A percentile compares a stretch with the other conserved stretches of the same genome.
Evolutionary conservation across 768 basidiomycete genomes (phyloP).

Genomic region (Cystofilobasidium ferigula): DNA sequence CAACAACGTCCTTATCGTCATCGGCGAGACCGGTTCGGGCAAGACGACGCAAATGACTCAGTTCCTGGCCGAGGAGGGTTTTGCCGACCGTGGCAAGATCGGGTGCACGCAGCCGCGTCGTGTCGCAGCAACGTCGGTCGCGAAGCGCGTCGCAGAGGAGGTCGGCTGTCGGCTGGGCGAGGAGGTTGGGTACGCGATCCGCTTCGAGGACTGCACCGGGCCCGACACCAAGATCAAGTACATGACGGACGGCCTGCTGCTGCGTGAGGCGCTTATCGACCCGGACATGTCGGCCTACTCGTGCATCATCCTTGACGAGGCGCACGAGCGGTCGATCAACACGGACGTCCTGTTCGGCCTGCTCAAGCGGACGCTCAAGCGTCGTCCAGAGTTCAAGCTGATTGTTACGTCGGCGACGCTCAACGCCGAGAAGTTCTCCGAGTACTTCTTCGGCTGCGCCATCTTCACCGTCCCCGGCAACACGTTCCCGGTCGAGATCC

Average conservation of each 20-base stretch:
- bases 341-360: constrained; percentile 96
- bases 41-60: constrained; percentile 99
- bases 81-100: constrained; percentile 76
- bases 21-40: constrained; percentile 96
- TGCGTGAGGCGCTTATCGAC: constrained; percentile 91
- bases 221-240: constrained; percentile 99
- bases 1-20: constrained; percentile 94
- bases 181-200: constrained; percentile 96
- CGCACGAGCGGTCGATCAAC: constrained; percentile 95
- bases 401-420: constrained; percentile 97
- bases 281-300: constrained; percentile 86
- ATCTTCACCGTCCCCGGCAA: constrained; percentile 99
- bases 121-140: constrained; percentile 98
- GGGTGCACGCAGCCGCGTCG: constrained; percentile 98
- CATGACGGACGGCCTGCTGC: constrained; percentile 99
- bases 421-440: constrained; percentile 99
- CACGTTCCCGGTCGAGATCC: constrained; percentile 92
- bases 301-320: constrained; percentile 96
- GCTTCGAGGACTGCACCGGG: constrained; percentile 98
- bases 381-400: constrained; percentile 87
- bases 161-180: constrained; percentile 94
- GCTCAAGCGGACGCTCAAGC: constrained; percentile 86
- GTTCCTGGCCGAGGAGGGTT: constrained; percentile 90
- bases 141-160: constrained; percentile 96
- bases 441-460: constrained; percentile 96